phyloP scores from a whole-genome alignment of 2,329 filamentous ascomycete genomes.

The Trichoderma arundinaceum region DNA sequence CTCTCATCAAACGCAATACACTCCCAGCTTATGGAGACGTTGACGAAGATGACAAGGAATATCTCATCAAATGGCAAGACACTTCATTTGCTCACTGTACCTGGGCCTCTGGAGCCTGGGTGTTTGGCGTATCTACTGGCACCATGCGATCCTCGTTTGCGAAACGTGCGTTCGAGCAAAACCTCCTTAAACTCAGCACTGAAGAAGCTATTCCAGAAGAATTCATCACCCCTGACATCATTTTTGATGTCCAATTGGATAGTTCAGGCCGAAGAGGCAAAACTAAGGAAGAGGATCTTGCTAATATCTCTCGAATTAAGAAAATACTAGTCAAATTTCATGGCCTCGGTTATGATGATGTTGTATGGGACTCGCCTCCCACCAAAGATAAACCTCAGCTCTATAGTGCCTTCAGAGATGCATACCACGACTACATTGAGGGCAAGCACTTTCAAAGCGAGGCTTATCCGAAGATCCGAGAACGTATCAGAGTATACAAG shows the following conservation, averaged over 20 bases:
- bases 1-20: constrained; percentile 48
- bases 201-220: constrained; percentile 88
- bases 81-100: constrained; percentile 80
- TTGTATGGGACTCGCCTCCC: constrained; percentile 87
- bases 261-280: constrained; percentile 54
- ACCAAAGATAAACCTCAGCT: constrained; percentile 64
- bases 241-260: constrained; percentile 75
- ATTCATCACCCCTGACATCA: constrained; percentile 82
- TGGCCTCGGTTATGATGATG: constrained; percentile 87
- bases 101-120: constrained; percentile 91
- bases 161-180: constrained; percentile 67
- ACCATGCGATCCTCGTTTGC: constrained; percentile 76
- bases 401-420: constrained; percentile 79
- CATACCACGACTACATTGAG: constrained; percentile 85
- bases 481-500: constrained; percentile 72
- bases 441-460: constrained; percentile 72
- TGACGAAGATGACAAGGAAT: constrained; percentile 76
- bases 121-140: constrained; percentile 70
- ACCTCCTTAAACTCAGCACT: constrained; percentile 67
- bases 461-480: constrained; percentile 64
- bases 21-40: constrained; percentile 52
- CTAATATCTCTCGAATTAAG: constrained; percentile 72
- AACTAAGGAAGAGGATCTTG: constrained; percentile 72
- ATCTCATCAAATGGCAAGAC: constrained; percentile 85
- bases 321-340: constrained; percentile 88